Base-by-base conservation (phyloP, 2,329 filamentous ascomycete genomes). In the Hypomyces rosellus region DNA sequence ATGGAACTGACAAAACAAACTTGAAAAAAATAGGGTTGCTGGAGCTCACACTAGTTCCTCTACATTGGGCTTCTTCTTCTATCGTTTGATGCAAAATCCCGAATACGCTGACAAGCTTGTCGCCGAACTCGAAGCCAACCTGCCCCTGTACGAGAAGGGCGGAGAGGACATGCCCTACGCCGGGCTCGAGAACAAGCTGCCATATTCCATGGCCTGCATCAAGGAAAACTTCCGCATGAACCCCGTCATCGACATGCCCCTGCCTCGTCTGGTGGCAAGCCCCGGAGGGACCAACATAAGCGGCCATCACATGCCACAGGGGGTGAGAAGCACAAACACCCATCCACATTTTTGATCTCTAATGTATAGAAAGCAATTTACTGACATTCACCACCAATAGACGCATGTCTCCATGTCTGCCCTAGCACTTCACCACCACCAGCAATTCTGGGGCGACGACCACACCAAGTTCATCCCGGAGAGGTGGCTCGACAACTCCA, bases 161-260 rank as follows among this genome's bases (percentile, higher is more conserved):
- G 25, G 25, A 30, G 25, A 30, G 25, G 25, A 30, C 25, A 30
- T 38, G 5, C 36, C 16, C 36, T n/a, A 45, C 36, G 34, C 25
- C 16, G 43, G 43, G 33, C 43, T 45, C 4, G 43, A 45, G 16
- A 34, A n/a, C 25, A 34, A 18, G 36, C 30, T 45, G 30, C 43
- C 43, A 8, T 45, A 45, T 36, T 30, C 43, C 25, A 45, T 45
- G 43, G 43, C 43, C 13, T 45, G 43, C 15, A 45, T 45, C 43
- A 34, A 45, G 30, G 43, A 45, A 30, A 45, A 30, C 15, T 45
- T 45, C 43, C 43, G 43, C 16, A 34, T 45, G 15, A 45, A 16
- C 9, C 43, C 43, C 4, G 43, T 34, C 30, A 34, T 45, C 33
- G 36, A 33, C 18, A 45, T 45, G 43, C 43, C 43, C 11, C 20